Conservation (phyloP, 345 rosid species). For the Eutrema yunnanense region DNA sequence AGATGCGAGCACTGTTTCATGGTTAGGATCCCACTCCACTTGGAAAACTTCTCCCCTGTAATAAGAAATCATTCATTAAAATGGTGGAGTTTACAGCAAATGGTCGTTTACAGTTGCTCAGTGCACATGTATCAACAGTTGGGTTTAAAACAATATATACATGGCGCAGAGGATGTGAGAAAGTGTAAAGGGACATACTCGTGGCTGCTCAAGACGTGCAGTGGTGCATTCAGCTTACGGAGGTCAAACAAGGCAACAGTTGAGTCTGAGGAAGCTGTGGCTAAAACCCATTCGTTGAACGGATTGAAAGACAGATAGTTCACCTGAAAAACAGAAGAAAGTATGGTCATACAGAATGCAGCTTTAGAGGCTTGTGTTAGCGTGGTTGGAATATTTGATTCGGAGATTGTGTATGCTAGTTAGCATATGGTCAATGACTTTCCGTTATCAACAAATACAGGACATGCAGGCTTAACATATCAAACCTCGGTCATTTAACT, state of each 20-base stretch:
- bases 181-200: constrained; percentile 38
- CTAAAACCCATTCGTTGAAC: constrained; percentile 78
- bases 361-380: not conserved
- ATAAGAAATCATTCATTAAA: not conserved
- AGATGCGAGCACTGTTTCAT: constrained; percentile 88
- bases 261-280: constrained; percentile 90
- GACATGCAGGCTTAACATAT: not conserved
- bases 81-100: not conserved
- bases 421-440: not conserved
- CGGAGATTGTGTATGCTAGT: not conserved
- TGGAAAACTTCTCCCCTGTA: constrained; percentile 66
- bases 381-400: no score
- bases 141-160: not conserved
- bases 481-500: no score
- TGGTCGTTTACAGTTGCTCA: not conserved
- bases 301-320: constrained; percentile 85
- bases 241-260: constrained; percentile 78
- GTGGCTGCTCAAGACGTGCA: constrained; percentile 73
- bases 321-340: constrained; percentile 37
- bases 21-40: constrained; percentile 99
- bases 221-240: constrained; percentile 60
- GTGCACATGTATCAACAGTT: not conserved
- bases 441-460: not conserved
- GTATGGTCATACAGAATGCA: not conserved
- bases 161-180: not conserved